A percentile compares a stretch with the other conserved stretches of the same genome.
Evolutionary conservation across 441 rosid species (phyloP).

Genomic region (Gossypium davidsonii): DNA sequence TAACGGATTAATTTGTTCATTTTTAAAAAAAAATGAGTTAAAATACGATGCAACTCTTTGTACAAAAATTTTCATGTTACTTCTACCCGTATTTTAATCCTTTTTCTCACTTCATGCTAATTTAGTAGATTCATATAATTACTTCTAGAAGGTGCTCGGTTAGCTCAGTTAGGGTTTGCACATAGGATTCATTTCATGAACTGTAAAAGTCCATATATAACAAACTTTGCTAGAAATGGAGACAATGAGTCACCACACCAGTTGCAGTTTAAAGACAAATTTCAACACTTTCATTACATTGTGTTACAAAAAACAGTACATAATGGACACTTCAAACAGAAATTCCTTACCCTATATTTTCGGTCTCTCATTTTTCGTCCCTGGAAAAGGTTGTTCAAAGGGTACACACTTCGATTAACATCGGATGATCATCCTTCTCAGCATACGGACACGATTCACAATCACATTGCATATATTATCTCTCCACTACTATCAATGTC

Average conservation of each 20-base stretch:
- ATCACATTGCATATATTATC: slow-evolving; percentile 85
- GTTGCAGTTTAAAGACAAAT: too few species aligned
- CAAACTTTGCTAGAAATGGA: background rate
- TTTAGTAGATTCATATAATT: too few species aligned
- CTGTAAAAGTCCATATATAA: background rate
- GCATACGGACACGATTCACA: background rate
- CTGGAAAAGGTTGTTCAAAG: background rate
- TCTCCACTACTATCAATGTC: slow-evolving; percentile 96
- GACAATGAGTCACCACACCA: background rate
- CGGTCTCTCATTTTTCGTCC: background rate
- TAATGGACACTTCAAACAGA: background rate
- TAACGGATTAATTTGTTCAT: too few species aligned
- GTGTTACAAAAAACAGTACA: slow-evolving; percentile 7
- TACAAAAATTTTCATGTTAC: too few species aligned
- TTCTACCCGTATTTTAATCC: too few species aligned
- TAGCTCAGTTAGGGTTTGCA: background rate
- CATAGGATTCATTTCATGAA: background rate
- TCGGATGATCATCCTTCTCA: background rate
- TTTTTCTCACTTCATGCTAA: too few species aligned
- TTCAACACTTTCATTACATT: background rate
- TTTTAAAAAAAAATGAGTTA: too few species aligned
- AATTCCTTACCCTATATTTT: background rate
- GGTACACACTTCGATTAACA: slow-evolving; percentile 1
- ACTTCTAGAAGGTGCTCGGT: too few species aligned
- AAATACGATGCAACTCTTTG: too few species aligned